phyloP scores from a whole-genome alignment of 2,329 filamentous ascomycete species.

The Aureobasidium uvarum region DNA sequence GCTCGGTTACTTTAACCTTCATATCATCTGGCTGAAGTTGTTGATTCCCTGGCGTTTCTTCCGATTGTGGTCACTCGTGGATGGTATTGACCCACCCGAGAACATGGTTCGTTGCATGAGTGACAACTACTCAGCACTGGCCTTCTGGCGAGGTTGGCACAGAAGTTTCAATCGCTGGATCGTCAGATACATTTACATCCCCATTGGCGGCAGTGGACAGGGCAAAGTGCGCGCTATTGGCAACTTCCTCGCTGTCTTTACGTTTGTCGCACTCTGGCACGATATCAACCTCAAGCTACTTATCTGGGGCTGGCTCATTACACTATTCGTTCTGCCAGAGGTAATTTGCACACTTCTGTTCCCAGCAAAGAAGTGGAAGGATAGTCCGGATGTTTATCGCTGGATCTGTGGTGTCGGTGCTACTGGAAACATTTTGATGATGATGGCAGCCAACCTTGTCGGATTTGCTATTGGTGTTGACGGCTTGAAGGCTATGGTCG shows the following conservation, averaged over 20 bases:
- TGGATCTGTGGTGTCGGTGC: constrained; percentile 77
- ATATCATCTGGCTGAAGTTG: constrained; percentile 97
- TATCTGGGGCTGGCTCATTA: constrained; percentile 96
- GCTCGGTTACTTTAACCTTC: constrained; percentile 92
- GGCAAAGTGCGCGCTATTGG: constrained; percentile 59
- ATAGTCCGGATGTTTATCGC: constrained; percentile 69
- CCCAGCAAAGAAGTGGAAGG: constrained; percentile 68
- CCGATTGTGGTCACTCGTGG: constrained; percentile 88
- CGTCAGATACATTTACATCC: constrained; percentile 89
- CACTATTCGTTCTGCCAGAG: constrained; percentile 90
- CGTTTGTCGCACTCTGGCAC: constrained; percentile 97
- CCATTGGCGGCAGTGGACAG: constrained; percentile 74
- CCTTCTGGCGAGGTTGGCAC: constrained; percentile 97
- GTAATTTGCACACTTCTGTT: constrained; percentile 70
- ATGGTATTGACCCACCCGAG: constrained; percentile 91
- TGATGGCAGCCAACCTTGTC: constrained; percentile 93
- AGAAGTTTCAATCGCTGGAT: constrained; percentile 93
- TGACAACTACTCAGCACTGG: constrained; percentile 85
- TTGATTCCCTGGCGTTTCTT: constrained; percentile 98
- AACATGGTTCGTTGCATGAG: constrained; percentile 98
- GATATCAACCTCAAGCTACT: constrained; percentile 88
- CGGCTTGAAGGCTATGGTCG: constrained; percentile 72
- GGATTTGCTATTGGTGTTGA: constrained; percentile 93
- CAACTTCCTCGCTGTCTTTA: constrained; percentile 85
- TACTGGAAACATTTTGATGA: constrained; percentile 83